A percentile compares a stretch with the other conserved stretches of the same genome.
Conservation (phyloP, 202 grass and related monocot genomes). For the Alloteropsis angusta region DNA sequence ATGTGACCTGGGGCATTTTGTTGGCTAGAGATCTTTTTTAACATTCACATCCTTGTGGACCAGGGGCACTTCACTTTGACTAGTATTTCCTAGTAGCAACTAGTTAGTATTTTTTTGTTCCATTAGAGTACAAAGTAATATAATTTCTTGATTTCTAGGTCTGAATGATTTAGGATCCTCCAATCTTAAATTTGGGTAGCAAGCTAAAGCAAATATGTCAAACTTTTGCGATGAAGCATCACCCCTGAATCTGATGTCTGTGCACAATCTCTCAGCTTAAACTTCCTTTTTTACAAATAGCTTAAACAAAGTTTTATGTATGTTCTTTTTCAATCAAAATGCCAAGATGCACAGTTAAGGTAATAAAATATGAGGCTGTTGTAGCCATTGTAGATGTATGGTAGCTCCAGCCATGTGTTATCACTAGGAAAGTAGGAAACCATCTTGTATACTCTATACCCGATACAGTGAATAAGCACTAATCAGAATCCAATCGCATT, state of each 20-base stretch:
- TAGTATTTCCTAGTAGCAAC: not conserved
- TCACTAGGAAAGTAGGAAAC: not conserved
- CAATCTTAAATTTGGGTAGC: not conserved
- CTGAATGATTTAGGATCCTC: not conserved
- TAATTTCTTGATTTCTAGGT: not conserved
- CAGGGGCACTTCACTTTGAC: not conserved
- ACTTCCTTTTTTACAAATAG: too few species aligned
- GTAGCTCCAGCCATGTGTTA: too few species aligned
- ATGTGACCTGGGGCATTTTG: not conserved
- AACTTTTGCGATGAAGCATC: not conserved
- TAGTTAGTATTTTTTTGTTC: not conserved
- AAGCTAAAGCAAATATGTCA: not conserved
- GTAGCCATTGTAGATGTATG: not conserved
- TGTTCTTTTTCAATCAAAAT: not conserved
- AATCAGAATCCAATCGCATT: not conserved
- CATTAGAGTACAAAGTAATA: not conserved
- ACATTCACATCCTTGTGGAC: not conserved
- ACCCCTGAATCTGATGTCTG: not conserved
- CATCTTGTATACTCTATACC: not conserved
- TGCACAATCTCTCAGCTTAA: not conserved
- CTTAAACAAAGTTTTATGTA: not conserved
- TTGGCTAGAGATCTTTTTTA: not conserved
- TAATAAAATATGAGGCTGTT: not conserved
- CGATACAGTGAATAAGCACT: not conserved
- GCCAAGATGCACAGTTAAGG: not conserved